These are phyloP conservation scores for Dryas integrifolia DNA, from an alignment of 331 rosid species.

Conservation along the genomic window DNA sequence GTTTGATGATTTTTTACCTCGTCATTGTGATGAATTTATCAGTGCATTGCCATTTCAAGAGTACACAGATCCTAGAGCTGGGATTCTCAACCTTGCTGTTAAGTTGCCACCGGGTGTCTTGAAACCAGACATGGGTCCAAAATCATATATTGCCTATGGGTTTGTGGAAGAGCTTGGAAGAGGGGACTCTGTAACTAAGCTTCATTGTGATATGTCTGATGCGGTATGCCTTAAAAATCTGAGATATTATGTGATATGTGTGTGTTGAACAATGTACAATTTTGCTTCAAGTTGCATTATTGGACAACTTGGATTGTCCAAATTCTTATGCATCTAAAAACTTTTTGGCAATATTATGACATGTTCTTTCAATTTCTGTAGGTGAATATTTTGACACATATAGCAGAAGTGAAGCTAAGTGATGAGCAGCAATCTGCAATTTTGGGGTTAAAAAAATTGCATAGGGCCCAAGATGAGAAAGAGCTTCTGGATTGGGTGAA, in stretches of 20 bases:
- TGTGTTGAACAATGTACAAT: not conserved
- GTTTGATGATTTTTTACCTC: constrained; percentile 75
- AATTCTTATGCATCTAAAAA: not conserved
- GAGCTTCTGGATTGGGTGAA: constrained; percentile 31
- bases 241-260: not conserved
- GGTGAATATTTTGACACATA: constrained; percentile 83
- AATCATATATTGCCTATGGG: constrained; percentile 79
- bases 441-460: constrained; percentile 51
- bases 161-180: constrained; percentile 67
- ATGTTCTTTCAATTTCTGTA: constrained; percentile 29
- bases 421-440: constrained; percentile 42
- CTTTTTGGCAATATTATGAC: not conserved
- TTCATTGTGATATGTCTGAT: constrained; percentile 82
- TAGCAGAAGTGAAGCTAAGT: constrained; percentile 49
- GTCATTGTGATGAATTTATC: constrained; percentile 79
- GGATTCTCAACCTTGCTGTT: constrained; percentile 69
- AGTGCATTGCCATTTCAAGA: constrained; percentile 67
- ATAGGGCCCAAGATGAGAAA: constrained; percentile 57
- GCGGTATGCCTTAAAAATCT: constrained; percentile 50
- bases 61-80: constrained; percentile 70
- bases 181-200: constrained; percentile 85
- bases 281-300: too few species aligned
- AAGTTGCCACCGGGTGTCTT: constrained; percentile 65
- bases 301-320: not conserved
- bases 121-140: constrained; percentile 88